A percentile compares a stretch with the other conserved stretches of the same genome.
Evolutionary conservation across 1,139 yeast species (phyloP).

Genomic region (Magnusiomyces suaveolens): DNA sequence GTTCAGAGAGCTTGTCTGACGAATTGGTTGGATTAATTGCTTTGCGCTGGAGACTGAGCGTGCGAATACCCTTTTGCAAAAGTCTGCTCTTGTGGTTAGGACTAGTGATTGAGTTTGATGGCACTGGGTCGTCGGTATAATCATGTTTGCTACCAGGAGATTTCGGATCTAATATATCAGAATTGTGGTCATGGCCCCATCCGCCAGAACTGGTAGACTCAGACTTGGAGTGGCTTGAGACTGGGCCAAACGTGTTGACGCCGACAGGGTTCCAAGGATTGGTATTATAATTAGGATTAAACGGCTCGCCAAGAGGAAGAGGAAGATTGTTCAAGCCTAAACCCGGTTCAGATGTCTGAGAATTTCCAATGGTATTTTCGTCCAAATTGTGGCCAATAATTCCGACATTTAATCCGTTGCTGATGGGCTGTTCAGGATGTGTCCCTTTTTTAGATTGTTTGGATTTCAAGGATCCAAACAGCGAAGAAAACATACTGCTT

Average conservation of each 20-base stretch:
- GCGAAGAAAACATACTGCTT: slow-evolving; percentile 13
- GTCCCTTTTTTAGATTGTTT: slow-evolving; percentile 5
- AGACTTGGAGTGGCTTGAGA: background rate
- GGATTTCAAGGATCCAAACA: slow-evolving; percentile 13
- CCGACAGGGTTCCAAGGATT: background rate
- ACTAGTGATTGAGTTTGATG: slow-evolving; percentile 6
- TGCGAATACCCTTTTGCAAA: slow-evolving; percentile 28
- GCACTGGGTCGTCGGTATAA: background rate
- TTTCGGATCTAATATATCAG: background rate
- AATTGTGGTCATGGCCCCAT: background rate
- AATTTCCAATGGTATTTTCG: slow-evolving; percentile 2
- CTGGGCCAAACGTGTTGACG: background rate
- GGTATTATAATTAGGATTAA: slow-evolving; percentile 5
- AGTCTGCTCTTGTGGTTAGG: slow-evolving; percentile 17
- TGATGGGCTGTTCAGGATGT: slow-evolving; percentile 3
- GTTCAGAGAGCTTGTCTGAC: slow-evolving; percentile 5
- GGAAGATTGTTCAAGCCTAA: slow-evolving; percentile 13
- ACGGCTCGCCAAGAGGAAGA: slow-evolving; percentile 13
- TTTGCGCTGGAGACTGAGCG: slow-evolving; percentile 17
- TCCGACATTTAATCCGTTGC: background rate
- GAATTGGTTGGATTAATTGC: slow-evolving; percentile 5
- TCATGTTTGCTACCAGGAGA: background rate
- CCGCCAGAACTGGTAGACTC: background rate
- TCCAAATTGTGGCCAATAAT: slow-evolving; percentile 3
- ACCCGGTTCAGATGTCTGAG: slow-evolving; percentile 9